These are phyloP conservation scores for Cymbomonas tetramitiformis DNA, from an alignment of 139 green algal species.

Conservation along the genomic window DNA sequence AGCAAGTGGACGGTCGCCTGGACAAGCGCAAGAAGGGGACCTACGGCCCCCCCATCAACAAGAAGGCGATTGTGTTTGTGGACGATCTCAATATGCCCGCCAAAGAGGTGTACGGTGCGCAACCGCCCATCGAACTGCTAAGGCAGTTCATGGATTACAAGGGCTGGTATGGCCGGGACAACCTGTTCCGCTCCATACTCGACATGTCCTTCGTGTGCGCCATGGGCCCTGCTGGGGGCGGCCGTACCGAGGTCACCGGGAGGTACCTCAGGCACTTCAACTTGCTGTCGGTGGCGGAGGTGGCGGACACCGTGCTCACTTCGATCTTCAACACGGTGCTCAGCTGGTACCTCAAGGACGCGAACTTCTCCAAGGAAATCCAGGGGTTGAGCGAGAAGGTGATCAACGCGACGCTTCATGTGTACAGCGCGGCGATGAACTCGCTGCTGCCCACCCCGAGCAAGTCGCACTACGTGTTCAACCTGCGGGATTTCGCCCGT, in stretches of 20 bases:
- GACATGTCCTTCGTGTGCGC: conserved; percentile 24
- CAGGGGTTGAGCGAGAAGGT: neutral
- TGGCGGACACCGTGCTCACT: conserved; percentile 4
- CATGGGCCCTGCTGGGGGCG: conserved; percentile 31
- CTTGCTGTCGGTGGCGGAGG: conserved; percentile 18
- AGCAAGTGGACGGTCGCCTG: conserved; percentile 24
- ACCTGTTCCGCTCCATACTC: conserved; percentile 26
- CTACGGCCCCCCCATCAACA: conserved; percentile 25
- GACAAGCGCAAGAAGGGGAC: conserved; percentile 29
- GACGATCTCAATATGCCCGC: conserved; percentile 37
- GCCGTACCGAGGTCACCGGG: conserved; percentile 20
- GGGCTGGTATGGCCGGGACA: conserved; percentile 27
- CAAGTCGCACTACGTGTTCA: conserved; percentile 34
- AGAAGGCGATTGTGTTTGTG: conserved; percentile 26
- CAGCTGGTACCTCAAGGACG: conserved; percentile 3
- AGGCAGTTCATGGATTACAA: conserved; percentile 32
- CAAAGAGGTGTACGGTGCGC: conserved; percentile 30
- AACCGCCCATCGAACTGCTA: conserved; percentile 35
- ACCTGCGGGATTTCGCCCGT: conserved; percentile 30
- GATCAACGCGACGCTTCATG: conserved; percentile 19
- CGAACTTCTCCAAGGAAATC: conserved; percentile 11
- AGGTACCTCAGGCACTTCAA: conserved; percentile 31
- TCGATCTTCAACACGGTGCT: conserved; percentile 27
- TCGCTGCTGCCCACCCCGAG: conserved; percentile 27
- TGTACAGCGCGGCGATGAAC: conserved; percentile 21